Percentiles rank a stretch among this genome's conserved stretches.
Evolutionary conservation across 345 rosid genomes (phyloP).

Genomic region (Bruguiera sexangula): DNA sequence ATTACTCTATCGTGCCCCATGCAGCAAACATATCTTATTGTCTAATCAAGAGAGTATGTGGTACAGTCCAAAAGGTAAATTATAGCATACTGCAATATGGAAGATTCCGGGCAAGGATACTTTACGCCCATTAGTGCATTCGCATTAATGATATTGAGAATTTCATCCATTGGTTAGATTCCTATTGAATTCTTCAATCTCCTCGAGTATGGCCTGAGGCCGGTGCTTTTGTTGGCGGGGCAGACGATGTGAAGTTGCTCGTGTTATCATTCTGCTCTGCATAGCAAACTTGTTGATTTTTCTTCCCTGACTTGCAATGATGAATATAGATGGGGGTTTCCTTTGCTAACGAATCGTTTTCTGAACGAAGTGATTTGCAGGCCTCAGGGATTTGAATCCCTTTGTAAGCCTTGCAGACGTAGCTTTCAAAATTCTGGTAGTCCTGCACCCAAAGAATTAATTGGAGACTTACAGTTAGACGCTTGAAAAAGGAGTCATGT

Average conservation of each 20-base stretch:
- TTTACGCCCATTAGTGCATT: neutral
- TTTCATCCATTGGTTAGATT: neutral
- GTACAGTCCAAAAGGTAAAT: too few species aligned
- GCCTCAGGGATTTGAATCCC: conserved; percentile 49
- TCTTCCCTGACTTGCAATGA: too few species aligned
- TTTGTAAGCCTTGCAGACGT: conserved; percentile 57
- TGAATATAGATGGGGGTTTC: neutral
- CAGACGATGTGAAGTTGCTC: conserved; percentile 7
- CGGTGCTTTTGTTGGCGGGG: neutral
- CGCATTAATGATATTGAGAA: neutral
- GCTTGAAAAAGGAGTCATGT: neutral
- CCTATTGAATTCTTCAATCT: neutral
- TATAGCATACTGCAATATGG: too few species aligned
- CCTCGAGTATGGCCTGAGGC: neutral
- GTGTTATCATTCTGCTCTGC: conserved; percentile 1
- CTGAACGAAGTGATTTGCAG: conserved; percentile 27
- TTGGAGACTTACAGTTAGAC: too few species aligned
- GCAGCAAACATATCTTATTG: too few species aligned
- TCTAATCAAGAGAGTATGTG: too few species aligned
- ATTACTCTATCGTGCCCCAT: too few species aligned
- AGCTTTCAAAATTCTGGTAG: conserved; percentile 40
- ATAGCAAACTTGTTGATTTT: conserved; percentile 20
- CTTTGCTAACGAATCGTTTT: neutral
- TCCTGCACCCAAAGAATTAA: conserved; percentile 33
- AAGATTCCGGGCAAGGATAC: neutral